Conservation (phyloP, 352 stramenopile genomes). For the Discostella stelligera region DNA sequence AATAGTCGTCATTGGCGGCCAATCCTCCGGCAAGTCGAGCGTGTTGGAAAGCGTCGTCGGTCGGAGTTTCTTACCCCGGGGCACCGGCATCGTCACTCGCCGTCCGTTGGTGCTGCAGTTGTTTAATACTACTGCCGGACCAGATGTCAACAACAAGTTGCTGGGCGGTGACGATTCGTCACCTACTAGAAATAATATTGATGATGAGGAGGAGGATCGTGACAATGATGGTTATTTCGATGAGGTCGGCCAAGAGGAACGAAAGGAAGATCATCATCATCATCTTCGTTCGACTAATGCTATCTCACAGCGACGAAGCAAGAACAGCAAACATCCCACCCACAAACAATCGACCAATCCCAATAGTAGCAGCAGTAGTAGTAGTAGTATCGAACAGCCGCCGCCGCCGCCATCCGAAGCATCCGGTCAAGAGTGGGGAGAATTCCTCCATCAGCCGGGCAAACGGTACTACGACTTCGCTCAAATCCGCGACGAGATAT, state of each 20-base stretch:
- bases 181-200: conserved; percentile 13
- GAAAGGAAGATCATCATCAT: conserved; percentile 4
- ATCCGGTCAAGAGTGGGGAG: conserved; percentile 90
- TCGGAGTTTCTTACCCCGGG: conserved; percentile 92
- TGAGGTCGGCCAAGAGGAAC: conserved; percentile 21
- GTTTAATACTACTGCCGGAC: conserved; percentile 86
- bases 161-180: conserved; percentile 6
- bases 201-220: conserved; percentile 34
- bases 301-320: not conserved
- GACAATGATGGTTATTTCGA: conserved; percentile 7
- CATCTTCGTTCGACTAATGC: no score
- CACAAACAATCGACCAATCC: no score
- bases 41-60: conserved; percentile 94
- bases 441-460: conserved; percentile 96
- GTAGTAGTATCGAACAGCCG: conserved; percentile 1
- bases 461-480: conserved; percentile 95
- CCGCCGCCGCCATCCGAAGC: not conserved
- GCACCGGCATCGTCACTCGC: conserved; percentile 97
- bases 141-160: conserved; percentile 17
- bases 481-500: conserved; percentile 97
- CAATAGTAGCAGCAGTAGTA: no score
- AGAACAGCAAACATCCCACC: not conserved
- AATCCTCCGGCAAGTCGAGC: conserved; percentile 95
- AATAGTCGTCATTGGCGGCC: conserved; percentile 96
- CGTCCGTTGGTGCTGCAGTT: conserved; percentile 97